Evolutionary conservation across 352 stramenopile species (phyloP).

Genomic region (Pythium utonaiense): DNA sequence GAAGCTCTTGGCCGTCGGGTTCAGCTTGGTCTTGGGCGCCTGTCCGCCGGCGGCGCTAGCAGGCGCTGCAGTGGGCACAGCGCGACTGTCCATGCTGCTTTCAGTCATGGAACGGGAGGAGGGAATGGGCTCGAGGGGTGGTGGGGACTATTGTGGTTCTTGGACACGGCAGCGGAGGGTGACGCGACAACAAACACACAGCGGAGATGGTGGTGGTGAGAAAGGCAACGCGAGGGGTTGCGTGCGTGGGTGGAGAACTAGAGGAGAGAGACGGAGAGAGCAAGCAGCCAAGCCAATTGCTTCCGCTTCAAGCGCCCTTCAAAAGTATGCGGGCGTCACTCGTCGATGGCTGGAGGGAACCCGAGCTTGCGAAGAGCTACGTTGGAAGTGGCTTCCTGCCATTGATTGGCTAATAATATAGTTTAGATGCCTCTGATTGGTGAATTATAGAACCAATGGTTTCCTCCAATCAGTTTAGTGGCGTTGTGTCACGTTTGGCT

Average conservation of each 20-base stretch:
- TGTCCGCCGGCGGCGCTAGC: background rate
- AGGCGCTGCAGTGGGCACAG: conserved; percentile 3
- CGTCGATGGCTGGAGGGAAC: conserved; percentile 17
- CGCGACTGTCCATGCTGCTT: conserved; percentile 17
- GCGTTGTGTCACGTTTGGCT: conserved; percentile 17
- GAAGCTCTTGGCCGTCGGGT: conserved; percentile 57
- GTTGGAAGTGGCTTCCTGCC: background rate
- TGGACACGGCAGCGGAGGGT: background rate
- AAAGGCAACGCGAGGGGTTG: background rate
- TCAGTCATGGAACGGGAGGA: conserved; percentile 16
- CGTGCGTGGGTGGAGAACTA: background rate
- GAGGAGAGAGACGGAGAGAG: conserved; percentile 1
- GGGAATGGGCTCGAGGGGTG: background rate
- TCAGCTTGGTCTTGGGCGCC: conserved; percentile 39
- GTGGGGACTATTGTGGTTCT: background rate
- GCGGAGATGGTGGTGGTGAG: background rate
- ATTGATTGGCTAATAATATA: background rate
- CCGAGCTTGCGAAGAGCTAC: background rate
- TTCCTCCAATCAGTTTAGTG: conserved; percentile 1
- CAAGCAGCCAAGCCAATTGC: conserved; percentile 25
- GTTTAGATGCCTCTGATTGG: background rate
- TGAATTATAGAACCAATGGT: background rate
- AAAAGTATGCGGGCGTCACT: conserved; percentile 2
- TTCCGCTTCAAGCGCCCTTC: conserved; percentile 24
- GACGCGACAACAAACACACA: conserved; percentile 1